Percentiles rank a stretch among this genome's conserved stretches.
These are phyloP conservation scores for Schizosaccharomyces japonicus DNA, from an alignment of 805 yeast genomes.

Conservation along the genomic window DNA sequence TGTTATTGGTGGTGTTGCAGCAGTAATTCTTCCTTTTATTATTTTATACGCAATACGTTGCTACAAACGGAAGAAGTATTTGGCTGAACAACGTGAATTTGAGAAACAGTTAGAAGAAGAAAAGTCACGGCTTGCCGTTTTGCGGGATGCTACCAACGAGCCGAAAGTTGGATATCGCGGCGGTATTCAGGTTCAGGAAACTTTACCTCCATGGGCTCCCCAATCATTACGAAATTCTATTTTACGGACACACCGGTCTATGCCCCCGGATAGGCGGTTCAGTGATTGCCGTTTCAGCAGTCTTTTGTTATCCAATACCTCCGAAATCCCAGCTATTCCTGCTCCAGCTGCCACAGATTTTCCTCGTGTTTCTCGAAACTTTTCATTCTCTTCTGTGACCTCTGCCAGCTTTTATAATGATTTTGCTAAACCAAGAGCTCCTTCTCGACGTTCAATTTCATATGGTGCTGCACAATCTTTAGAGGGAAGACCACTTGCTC, in stretches of 20 bases:
- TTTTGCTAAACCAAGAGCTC: too few relatives aligned
- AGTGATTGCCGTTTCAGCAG: background rate
- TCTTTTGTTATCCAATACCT: background rate
- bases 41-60: background rate
- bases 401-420: too few relatives aligned
- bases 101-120: background rate
- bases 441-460: background rate
- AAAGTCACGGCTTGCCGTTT: background rate
- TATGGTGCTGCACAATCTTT: background rate
- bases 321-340: background rate
- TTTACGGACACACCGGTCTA: background rate
- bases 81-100: background rate
- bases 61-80: background rate
- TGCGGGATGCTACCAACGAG: background rate
- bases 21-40: background rate
- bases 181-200: background rate
- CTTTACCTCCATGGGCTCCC: slow-evolving; percentile 2
- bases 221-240: background rate
- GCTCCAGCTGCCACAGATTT: background rate
- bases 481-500: background rate
- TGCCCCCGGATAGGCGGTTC: background rate
- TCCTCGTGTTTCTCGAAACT: background rate
- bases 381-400: background rate
- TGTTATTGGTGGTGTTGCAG: background rate
- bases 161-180: slow-evolving; percentile 1